Evolutionary conservation across 176 grass and related monocot species (phyloP), one percentile per base, ranked within the genome.

Genomic region (Bothriochloa decipiens): DNA sequence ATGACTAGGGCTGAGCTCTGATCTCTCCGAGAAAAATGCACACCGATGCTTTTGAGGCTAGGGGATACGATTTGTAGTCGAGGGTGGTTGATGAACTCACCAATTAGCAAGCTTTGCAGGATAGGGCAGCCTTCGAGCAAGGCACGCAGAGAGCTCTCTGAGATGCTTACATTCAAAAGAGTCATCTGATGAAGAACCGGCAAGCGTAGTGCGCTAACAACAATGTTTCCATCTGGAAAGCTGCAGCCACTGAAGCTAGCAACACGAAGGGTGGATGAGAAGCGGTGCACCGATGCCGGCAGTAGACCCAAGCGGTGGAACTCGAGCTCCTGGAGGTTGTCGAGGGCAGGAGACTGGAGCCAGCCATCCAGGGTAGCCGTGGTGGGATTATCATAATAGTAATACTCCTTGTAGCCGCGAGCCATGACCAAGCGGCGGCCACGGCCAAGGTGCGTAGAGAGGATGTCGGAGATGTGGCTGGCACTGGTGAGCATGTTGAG

Each of bases 401-500:
- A 42, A 42, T 9, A 42, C 7, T 61, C 1, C 57, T 4, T 3
- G 57, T 11, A 25, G 8, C 1, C 22, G n/a, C 7, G 8, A 25
- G 58, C n/a, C n/a, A 26, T 4, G 58, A 12, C 8, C n/a, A 62
- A 62, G 58, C 58, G 58, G 58, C 58, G 58, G 58, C n/a, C 58
- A 7, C n/a, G 58, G 58, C 27, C 26, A 28, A 0, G 13, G 64
- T 62, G 58, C 8, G 2, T 3, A 0, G 58, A 25, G 9, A 62
- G 58, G 58, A 26, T 62, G n/a, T 10, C 7, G 58, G 58, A 26
- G 58, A 62, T 62, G 0, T 62, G n/a, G 13, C 62, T 12, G n/a
- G 58, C n/a, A 25, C 8, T 7, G 22, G 1, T 0, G 6, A 3
- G 3, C 1, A 0, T 8, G n/a, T 62, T 0, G n/a, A 62, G 10